Evolutionary conservation across 1,284 basidiomycete genomes (phyloP), one percentile per base, ranked within the genome.

Genomic region (Rhodotorula glutinis): DNA sequence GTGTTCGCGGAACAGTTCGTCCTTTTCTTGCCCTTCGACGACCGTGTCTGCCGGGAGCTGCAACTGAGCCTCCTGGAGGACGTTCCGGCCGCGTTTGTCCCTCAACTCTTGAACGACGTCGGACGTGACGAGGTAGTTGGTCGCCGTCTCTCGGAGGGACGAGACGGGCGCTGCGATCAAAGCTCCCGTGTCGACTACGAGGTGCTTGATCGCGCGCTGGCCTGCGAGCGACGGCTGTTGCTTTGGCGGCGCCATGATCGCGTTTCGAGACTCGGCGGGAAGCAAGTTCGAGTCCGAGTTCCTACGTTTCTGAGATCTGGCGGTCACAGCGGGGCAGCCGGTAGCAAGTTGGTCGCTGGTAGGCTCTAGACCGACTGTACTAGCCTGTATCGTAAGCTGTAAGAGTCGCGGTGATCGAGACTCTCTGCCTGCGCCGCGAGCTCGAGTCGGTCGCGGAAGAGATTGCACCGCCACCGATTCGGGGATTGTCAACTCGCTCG

Each of bases 101-200:
- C 91, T 88, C 75, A 97, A 81, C 79, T 97, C 93, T 5, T 86
- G 84, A 43, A 97, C 82, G 16, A 97, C 92, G 77, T 92, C 88
- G 2, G 91, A 92, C 4, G 91, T 90, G 11, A 92, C 94, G 69
- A 90, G 81, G 78, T 89, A 96, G 41, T 84, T 85, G 73, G 87
- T 83, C 21, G 94, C 90, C 40, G 96, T 82, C 17, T 90, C 90
- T 23, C 90, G 84, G 27, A 96, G 83, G 2, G 92, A 91, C 0
- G 90, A 88, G 3, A 94, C 82, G 4, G 73, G 71, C 16, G 76
- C 71, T 8, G 72, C 74, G 9, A 97, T 85, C 2, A 97, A 82
- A 2, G 94, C 92, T 3, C 91, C 92, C 0, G 92, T 89, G 83
- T 97, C 94, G 61, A 97, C 87, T 11, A 97, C 87, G 16, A 97